Evolutionary conservation across 2,329 filamentous ascomycete genomes (phyloP).

Genomic region (Fusarium sp.): DNA sequence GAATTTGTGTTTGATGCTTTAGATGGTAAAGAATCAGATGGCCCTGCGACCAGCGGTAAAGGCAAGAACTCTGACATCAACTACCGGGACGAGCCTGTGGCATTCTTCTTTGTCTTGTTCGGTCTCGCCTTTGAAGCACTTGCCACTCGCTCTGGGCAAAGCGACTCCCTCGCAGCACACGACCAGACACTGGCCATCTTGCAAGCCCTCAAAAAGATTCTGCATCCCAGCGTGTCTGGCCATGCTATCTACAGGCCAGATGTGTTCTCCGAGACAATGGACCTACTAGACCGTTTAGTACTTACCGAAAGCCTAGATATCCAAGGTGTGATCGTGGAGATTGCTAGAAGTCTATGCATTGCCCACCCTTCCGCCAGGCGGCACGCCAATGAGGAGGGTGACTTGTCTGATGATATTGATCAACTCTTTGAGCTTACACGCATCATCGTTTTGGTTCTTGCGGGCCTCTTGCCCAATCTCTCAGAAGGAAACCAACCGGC

Average conservation of each 20-base stretch:
- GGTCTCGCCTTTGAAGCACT: slow-evolving; percentile 96
- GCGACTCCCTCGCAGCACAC: slow-evolving; percentile 69
- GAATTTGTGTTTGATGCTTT: slow-evolving; percentile 97
- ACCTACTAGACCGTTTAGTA: slow-evolving; percentile 90
- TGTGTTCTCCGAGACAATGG: slow-evolving; percentile 97
- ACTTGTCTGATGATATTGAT: slow-evolving; percentile 95
- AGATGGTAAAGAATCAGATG: slow-evolving; percentile 79
- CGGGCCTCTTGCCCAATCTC: slow-evolving; percentile 86
- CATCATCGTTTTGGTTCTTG: slow-evolving; percentile 93
- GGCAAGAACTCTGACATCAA: slow-evolving; percentile 85
- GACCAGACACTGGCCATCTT: slow-evolving; percentile 90
- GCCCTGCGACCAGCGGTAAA: slow-evolving; percentile 59
- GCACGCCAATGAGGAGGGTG: slow-evolving; percentile 68
- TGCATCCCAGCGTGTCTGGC: slow-evolving; percentile 93
- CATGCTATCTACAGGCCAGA: slow-evolving; percentile 97
- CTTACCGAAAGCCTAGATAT: slow-evolving; percentile 91
- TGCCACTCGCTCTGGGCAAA: slow-evolving; percentile 74
- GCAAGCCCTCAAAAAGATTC: slow-evolving; percentile 90
- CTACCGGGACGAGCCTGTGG: slow-evolving; percentile 96
- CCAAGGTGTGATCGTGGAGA: slow-evolving; percentile 92
- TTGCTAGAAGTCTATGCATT: slow-evolving; percentile 88
- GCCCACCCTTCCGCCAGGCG: slow-evolving; percentile 87
- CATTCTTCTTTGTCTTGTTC: slow-evolving; percentile 98
- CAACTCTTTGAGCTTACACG: slow-evolving; percentile 96
- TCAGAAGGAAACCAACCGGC: slow-evolving; percentile 72